Percentiles rank a stretch among this genome's conserved stretches.
phyloP scores from a whole-genome alignment of 2,329 filamentous ascomycete genomes.

The Metarhizium anisopliae region DNA sequence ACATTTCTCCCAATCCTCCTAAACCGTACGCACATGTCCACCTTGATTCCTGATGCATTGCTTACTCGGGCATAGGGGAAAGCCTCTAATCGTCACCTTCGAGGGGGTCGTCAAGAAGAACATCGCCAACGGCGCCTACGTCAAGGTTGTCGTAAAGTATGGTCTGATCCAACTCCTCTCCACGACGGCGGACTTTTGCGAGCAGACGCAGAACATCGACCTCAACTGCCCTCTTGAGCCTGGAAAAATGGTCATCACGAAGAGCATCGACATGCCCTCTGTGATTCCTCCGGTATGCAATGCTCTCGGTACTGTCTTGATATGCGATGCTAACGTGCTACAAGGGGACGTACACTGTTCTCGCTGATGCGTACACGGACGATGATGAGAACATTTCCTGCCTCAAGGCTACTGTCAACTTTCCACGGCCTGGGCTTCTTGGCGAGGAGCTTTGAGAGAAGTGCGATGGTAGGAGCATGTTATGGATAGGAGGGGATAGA shows the following conservation, averaged over 20 bases:
- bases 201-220: conserved; percentile 80
- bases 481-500: conserved; percentile 16
- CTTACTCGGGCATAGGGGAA: neutral
- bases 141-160: conserved; percentile 82
- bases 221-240: conserved; percentile 80
- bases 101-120: neutral
- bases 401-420: conserved; percentile 64
- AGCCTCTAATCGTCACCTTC: neutral
- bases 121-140: conserved; percentile 70
- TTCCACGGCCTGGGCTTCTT: conserved; percentile 23
- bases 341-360: conserved; percentile 85
- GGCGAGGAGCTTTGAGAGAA: neutral
- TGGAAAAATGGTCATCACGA: conserved; percentile 63
- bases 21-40: neutral
- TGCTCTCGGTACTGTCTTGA: neutral
- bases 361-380: conserved; percentile 72
- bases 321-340: conserved; percentile 35
- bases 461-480: too few species aligned
- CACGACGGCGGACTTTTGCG: conserved; percentile 75
- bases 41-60: neutral
- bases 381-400: conserved; percentile 76
- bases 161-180: conserved; percentile 84
- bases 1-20: neutral
- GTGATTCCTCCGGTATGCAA: conserved; percentile 77
- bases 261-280: conserved; percentile 74